A percentile compares a stretch with the other conserved stretches of the same genome.
Evolutionary conservation across 2,329 filamentous ascomycete species (phyloP).

Genomic region (Fusarium sp.): DNA sequence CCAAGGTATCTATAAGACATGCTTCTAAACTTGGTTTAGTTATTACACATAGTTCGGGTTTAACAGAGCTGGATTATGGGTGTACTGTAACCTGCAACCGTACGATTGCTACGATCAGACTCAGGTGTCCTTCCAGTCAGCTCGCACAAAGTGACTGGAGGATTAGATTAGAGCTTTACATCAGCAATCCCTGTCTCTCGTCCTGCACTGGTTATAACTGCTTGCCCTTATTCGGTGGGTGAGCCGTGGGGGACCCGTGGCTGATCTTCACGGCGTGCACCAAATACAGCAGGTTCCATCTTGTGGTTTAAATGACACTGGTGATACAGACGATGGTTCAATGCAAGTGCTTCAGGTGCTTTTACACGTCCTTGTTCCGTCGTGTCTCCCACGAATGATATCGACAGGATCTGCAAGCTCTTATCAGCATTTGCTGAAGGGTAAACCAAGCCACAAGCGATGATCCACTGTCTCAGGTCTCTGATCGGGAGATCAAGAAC

Average conservation of each 20-base stretch:
- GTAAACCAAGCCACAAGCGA: constrained; percentile 14
- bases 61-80: constrained; percentile 24
- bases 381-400: constrained; percentile 10
- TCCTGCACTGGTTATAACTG: constrained; percentile 4
- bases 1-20: background rate
- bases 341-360: constrained; percentile 10
- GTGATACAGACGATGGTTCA: constrained; percentile 9
- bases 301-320: constrained; percentile 15
- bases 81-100: constrained; percentile 14
- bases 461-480: constrained; percentile 46
- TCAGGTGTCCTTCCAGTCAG: constrained; percentile 26
- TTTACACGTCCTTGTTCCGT: background rate
- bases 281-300: constrained; percentile 38
- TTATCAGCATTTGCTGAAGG: constrained; percentile 6
- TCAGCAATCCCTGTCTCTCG: constrained; percentile 14
- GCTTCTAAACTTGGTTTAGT: constrained; percentile 25
- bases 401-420: constrained; percentile 17
- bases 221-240: constrained; percentile 35
- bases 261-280: constrained; percentile 44
- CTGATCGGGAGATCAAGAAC: constrained; percentile 32
- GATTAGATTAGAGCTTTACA: constrained; percentile 19
- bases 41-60: constrained; percentile 4
- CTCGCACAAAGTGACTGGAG: constrained; percentile 4
- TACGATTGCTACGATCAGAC: constrained; percentile 11
- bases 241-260: constrained; percentile 21